These are phyloP conservation scores for Petunia secreta DNA, from an alignment of 257 asterid genomes.

Conservation along the genomic window DNA sequence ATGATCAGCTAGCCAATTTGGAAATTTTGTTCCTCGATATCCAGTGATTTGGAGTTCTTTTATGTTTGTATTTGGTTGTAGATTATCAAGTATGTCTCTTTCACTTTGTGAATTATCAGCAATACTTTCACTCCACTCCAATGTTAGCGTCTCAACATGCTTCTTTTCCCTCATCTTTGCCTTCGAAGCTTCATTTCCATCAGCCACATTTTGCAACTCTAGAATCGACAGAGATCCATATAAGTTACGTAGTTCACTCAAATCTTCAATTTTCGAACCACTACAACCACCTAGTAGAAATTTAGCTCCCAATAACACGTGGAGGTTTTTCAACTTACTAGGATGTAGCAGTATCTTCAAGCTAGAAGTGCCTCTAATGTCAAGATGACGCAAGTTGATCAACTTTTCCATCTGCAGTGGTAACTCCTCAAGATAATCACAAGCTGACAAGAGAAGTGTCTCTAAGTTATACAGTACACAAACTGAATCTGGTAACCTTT, in stretches of 20 bases:
- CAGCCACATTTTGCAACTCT: constrained; percentile 20
- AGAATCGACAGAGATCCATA: not conserved
- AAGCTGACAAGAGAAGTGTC: not conserved
- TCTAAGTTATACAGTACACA: constrained; percentile 5
- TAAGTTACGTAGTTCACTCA: not conserved
- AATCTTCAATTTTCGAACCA: constrained; percentile 6
- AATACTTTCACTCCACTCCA: not conserved
- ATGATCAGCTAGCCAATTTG: constrained; percentile 21
- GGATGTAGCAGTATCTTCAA: not conserved
- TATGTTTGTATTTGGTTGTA: not conserved
- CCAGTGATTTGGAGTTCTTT: not conserved
- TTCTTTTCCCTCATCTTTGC: constrained; percentile 16
- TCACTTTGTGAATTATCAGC: not conserved
- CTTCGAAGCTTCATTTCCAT: not conserved
- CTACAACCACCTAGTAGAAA: not conserved
- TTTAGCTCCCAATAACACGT: not conserved
- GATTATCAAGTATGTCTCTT: constrained; percentile 19
- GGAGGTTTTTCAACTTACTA: not conserved
- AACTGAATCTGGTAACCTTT: not conserved
- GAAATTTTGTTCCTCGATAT: not conserved
- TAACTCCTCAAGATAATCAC: accelerated
- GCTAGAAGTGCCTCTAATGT: accelerated
- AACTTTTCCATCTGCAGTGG: not conserved
- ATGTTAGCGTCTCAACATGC: not conserved
- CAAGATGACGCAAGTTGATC: constrained; percentile 14